Conservation (phyloP, 2,329 filamentous ascomycete genomes). For the Podosphaera fusca region DNA sequence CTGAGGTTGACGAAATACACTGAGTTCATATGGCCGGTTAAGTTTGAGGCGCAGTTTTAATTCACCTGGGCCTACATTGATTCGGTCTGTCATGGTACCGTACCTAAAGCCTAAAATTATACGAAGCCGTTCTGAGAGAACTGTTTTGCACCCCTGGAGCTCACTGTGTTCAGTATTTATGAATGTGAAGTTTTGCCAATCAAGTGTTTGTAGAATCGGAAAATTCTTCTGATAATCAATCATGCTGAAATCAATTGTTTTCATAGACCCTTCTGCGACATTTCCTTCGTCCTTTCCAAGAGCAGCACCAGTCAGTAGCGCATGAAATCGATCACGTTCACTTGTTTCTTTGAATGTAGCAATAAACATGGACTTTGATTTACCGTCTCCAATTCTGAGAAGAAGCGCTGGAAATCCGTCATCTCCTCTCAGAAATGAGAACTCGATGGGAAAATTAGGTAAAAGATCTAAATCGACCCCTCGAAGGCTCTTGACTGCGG, state of each 20-base stretch:
- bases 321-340: constrained; percentile 48
- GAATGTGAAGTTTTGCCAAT: constrained; percentile 45
- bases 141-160: constrained; percentile 36
- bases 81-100: constrained; percentile 58
- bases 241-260: constrained; percentile 39
- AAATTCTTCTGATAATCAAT: constrained; percentile 18
- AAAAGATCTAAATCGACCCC: constrained; percentile 48
- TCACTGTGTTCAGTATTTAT: constrained; percentile 44
- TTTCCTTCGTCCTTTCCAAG: constrained; percentile 44
- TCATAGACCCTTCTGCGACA: constrained; percentile 44
- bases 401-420: constrained; percentile 40
- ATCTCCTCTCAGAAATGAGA: constrained; percentile 53
- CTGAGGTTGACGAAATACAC: constrained; percentile 49
- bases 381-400: constrained; percentile 29
- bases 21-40: constrained; percentile 32
- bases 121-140: constrained; percentile 54
- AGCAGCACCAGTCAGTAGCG: constrained; percentile 48
- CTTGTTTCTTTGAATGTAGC: constrained; percentile 54
- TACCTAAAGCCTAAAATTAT: constrained; percentile 53
- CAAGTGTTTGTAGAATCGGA: constrained; percentile 16
- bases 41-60: constrained; percentile 43
- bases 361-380: constrained; percentile 37
- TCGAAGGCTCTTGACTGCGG: constrained; percentile 54
- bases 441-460: constrained; percentile 45
- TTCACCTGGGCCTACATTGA: constrained; percentile 62